phyloP scores from a whole-genome alignment of 257 asterid species.

The Galeopsis tetrahit region DNA sequence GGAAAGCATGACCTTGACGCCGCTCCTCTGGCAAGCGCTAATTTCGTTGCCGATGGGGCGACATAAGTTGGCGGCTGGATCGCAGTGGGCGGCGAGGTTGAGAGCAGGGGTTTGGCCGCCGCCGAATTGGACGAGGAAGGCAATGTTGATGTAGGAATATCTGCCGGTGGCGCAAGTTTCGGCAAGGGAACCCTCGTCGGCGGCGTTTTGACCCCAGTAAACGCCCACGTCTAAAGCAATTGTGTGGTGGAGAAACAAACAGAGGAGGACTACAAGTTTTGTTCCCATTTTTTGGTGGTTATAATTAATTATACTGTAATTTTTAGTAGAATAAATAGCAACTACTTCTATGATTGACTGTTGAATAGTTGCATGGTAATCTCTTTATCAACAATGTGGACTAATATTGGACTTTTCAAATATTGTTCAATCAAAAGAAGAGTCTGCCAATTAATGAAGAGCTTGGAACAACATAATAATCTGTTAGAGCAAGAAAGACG shows the following conservation, averaged over 20 bases:
- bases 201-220: constrained; percentile 85
- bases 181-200: constrained; percentile 57
- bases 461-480: no score
- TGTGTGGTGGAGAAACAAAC: background rate
- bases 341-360: no score
- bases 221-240: constrained; percentile 58
- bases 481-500: no score
- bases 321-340: no score
- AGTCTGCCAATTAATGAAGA: no score
- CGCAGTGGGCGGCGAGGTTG: constrained; percentile 57
- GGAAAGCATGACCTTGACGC: constrained; percentile 63
- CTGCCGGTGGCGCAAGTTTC: constrained; percentile 71
- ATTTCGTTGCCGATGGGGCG: background rate
- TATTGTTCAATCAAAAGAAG: no score
- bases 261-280: background rate
- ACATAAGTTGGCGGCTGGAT: background rate
- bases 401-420: no score
- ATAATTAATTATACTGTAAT: no score
- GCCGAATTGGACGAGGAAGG: constrained; percentile 63
- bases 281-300: background rate
- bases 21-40: constrained; percentile 48
- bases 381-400: no score
- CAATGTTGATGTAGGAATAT: constrained; percentile 60
- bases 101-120: constrained; percentile 61
- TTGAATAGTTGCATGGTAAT: no score